Base-by-base conservation (phyloP, 441 rosid species). In the Gossypium laxum region DNA sequence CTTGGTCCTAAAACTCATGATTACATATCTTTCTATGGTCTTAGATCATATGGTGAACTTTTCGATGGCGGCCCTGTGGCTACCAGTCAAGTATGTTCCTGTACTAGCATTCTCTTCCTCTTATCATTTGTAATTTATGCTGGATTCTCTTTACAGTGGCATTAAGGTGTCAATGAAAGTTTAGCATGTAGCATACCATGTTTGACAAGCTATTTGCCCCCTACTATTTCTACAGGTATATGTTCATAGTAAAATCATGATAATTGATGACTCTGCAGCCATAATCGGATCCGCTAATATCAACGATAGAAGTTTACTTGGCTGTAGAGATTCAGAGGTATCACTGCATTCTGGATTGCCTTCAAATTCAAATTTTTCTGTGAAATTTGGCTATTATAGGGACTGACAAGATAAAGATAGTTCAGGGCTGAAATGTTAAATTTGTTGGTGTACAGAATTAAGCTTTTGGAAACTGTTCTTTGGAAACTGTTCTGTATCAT, bases 241-340 rank as follows among this genome's bases (percentile, higher is more conserved):
- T 78, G 98, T 95, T 75, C 99, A 95, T 79, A 88, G 99, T 79
- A 95, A 95, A 82, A 75, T 95, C 82, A 85, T 95, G 97, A 82
- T 95, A 69, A 70, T 92, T 56, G 99, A 92, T 74, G 99, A 95
- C 81, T 77, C 76, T 72, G 73, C 81, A 50, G 76, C 90, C 30
- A 74, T 95, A 81, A 80, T 95, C 77, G 98, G 98, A 77, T 92
- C 99, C 41, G 97, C 99, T 72, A 95, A 95, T 73, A 91, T 95
- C 52, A 95, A 95, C 30, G 98, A 95, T 59, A 81, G 99, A 74
- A 95, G 99, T 84, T 85, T 95, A 76, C 98, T 95, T 70, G 99
- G 99, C 72, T 91, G 98, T 22, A 85, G 99, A 73, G 99, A 95
- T 82, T 95, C 98, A 6, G 99, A 95, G 99, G 98, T 94, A 84